Evolutionary conservation across 495 filamentous ascomycete species (phyloP), one percentile per base, ranked within the genome.

Genomic region (Sordaria brevicollis): DNA sequence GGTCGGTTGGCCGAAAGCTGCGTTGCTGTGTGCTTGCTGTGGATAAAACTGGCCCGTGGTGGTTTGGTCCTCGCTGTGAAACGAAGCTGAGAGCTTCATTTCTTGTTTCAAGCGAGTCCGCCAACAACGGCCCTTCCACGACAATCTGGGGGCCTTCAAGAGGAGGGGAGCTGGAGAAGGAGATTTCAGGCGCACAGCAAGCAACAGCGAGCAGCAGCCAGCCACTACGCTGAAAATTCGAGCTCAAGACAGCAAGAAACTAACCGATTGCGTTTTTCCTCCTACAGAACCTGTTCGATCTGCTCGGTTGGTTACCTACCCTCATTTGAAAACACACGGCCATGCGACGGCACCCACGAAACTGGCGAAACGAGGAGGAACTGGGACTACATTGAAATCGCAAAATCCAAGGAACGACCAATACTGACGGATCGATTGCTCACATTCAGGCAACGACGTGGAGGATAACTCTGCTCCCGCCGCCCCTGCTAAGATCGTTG

Each of bases 401-500:
- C 65, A 76, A 68, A 68, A 57, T 65, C 25, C 68, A 68, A 15
- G 67, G 73, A 65, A 74, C 19, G 35, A 57, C 49, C 49, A 36
- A 19, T 68, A 69, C 74, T 77, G 77, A 74, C 77, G 70, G 71
- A 66, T 75, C 35, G 57, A 73, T 69, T 75, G 72, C 74, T 6
- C 11, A 25, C 49, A 57, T 57, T 15, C 49, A 86, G 97, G 97
- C 83, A 92, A 96, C 82, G 90, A 91, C 79, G 92, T 93, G 80
- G 89, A 90, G 78, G 94, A 93, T 82, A 89, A 90, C 75, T 90
- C 91, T 81, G 86, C 87, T 77, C 88, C 91, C 74, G 84, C 89
- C 75, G 89, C 91, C 76, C 93, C 93, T 77, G 87, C 91, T 65
- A 92, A 91, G 85, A 90, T 92, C 74, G 84, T 94, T 75, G 96